Percentiles rank a stretch among this genome's conserved stretches.
Evolutionary conservation across 106 monocot species (phyloP).

Genomic region (Xerophyta viscosa): DNA sequence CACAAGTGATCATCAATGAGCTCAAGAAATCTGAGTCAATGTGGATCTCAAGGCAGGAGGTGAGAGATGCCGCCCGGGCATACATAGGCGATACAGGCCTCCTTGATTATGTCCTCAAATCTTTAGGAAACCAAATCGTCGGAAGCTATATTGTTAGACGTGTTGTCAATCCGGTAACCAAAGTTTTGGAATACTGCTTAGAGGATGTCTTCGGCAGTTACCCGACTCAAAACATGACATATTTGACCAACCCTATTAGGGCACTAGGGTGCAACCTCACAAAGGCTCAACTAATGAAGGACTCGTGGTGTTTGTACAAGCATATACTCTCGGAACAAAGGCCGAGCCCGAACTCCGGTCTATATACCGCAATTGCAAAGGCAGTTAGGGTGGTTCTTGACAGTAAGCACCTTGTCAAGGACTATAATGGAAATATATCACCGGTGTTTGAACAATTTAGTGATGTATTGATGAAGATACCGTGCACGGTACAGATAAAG

Average conservation of each 20-base stretch:
- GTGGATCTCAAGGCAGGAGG: slow-evolving; percentile 85
- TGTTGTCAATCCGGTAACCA: slow-evolving; percentile 84
- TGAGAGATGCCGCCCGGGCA: slow-evolving; percentile 64
- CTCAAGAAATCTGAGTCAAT: slow-evolving; percentile 40
- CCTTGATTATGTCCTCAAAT: slow-evolving; percentile 79
- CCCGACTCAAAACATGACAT: not conserved
- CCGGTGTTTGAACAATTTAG: not conserved
- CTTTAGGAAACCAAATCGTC: slow-evolving; percentile 64
- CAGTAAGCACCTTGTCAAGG: slow-evolving; percentile 64
- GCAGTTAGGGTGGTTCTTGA: slow-evolving; percentile 60
- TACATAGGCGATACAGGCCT: slow-evolving; percentile 85
- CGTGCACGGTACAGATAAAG: slow-evolving; percentile 32
- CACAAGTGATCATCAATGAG: slow-evolving; percentile 64
- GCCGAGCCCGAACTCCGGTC: slow-evolving; percentile 4
- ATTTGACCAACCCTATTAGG: not conserved
- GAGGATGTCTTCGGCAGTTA: slow-evolving; percentile 47
- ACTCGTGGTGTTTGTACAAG: slow-evolving; percentile 54
- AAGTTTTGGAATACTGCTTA: slow-evolving; percentile 85
- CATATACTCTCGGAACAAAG: slow-evolving; percentile 32
- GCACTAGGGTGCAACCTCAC: slow-evolving; percentile 28
- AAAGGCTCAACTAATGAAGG: slow-evolving; percentile 45
- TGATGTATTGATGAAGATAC: slow-evolving; percentile 18
- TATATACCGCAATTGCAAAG: slow-evolving; percentile 34
- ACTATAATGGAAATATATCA: slow-evolving; percentile 12
- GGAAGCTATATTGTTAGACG: slow-evolving; percentile 74